These are phyloP conservation scores for Suhomyces sp. DNA, from an alignment of 805 yeast species.

Conservation along the genomic window DNA sequence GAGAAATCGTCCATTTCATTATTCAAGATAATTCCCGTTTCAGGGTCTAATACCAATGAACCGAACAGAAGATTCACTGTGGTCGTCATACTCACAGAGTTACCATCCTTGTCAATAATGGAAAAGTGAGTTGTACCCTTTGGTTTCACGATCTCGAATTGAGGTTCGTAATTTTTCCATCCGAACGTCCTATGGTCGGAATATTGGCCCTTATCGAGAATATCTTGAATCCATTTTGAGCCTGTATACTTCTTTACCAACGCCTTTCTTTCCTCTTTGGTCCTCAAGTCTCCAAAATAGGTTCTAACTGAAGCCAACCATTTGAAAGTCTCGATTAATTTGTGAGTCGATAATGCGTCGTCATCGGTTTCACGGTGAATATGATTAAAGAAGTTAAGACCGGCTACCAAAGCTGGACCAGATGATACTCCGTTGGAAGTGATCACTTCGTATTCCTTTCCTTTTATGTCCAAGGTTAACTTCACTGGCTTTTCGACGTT, in stretches of 20 bases:
- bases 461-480: conserved; percentile 17
- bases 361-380: conserved; percentile 21
- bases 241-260: conserved; percentile 46
- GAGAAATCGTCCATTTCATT: conserved; percentile 96
- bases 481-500: conserved; percentile 36
- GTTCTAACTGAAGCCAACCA: conserved; percentile 89
- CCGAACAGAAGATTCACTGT: conserved; percentile 87
- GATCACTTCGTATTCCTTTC: conserved; percentile 27
- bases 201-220: conserved; percentile 47
- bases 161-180: conserved; percentile 78
- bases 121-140: conserved; percentile 91
- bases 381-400: conserved; percentile 61
- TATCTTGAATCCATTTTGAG: conserved; percentile 54
- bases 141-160: conserved; percentile 72
- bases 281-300: conserved; percentile 69
- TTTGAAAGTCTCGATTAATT: conserved; percentile 83
- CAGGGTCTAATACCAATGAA: conserved; percentile 72
- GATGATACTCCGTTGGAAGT: conserved; percentile 71
- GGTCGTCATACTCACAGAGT: conserved; percentile 85
- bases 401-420: conserved; percentile 80
- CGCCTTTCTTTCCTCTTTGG: conserved; percentile 23
- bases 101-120: conserved; percentile 68
- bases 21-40: conserved; percentile 80
- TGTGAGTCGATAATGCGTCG: conserved; percentile 50
- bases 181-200: conserved; percentile 54